Conservation (phyloP, 768 basidiomycete species). For the Candolleomyces aberdarensis region DNA sequence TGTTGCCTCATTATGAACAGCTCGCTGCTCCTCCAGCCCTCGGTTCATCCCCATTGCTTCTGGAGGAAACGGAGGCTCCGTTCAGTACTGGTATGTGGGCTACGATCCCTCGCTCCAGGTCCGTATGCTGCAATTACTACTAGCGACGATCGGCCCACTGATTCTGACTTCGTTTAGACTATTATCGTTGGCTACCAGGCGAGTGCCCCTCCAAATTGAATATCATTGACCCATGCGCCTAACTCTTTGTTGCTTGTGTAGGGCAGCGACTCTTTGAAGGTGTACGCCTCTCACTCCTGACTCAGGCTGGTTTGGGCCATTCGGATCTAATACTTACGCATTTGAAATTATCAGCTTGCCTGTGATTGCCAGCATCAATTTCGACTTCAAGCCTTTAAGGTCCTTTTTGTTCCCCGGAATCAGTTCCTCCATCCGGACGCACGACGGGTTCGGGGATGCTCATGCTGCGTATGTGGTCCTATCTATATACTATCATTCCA, state of each 20-base stretch:
- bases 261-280: conserved; percentile 12
- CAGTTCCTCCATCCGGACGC: conserved; percentile 40
- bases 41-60: conserved; percentile 24
- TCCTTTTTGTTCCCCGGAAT: conserved; percentile 57
- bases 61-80: conserved; percentile 41
- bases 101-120: conserved; percentile 31
- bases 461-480: conserved; percentile 33
- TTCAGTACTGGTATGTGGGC: conserved; percentile 48
- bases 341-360: conserved; percentile 32
- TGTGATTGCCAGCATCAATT: conserved; percentile 45
- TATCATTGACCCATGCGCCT: not conserved
- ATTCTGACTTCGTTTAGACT: conserved; percentile 16
- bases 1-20: too few relatives aligned
- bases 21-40: too few relatives aligned
- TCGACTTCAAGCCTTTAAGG: conserved; percentile 32
- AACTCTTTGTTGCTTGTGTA: not conserved
- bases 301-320: not conserved
- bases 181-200: conserved; percentile 36
- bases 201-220: not conserved
- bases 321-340: not conserved
- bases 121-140: not conserved
- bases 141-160: not conserved
- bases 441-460: conserved; percentile 50
- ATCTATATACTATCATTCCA: not conserved
- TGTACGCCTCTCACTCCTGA: conserved; percentile 1